Evolutionary conservation across 2,329 filamentous ascomycete genomes (phyloP).

Genomic region (Ophiostoma quercus): DNA sequence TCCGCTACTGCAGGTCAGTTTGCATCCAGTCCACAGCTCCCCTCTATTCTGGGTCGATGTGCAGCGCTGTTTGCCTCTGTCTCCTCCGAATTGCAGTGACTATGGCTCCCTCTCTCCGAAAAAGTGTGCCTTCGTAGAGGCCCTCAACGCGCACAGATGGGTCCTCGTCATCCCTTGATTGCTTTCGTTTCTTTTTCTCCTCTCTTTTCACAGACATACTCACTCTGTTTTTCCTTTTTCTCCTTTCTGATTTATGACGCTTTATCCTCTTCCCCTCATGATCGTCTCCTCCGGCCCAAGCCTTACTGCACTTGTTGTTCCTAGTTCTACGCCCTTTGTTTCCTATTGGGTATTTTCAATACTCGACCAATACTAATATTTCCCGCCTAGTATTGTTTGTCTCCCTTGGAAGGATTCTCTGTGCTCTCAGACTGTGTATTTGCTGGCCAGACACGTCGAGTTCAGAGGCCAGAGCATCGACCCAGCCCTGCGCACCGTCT

Average conservation of each 20-base stretch:
- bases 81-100: background rate
- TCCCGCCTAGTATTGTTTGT: background rate
- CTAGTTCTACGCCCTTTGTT: constrained; percentile 9
- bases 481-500: background rate
- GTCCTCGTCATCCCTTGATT: background rate
- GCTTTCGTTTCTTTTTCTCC: background rate
- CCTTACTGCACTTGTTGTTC: background rate
- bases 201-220: background rate
- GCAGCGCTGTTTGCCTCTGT: background rate
- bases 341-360: constrained; percentile 11
- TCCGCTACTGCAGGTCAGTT: constrained; percentile 6
- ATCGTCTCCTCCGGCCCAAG: background rate
- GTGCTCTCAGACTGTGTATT: background rate
- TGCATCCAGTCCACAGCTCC: background rate
- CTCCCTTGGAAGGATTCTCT: background rate
- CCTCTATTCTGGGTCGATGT: background rate
- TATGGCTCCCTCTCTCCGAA: background rate
- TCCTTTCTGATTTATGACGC: background rate
- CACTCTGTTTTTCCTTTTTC: background rate
- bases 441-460: background rate
- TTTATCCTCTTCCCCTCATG: constrained; percentile 8
- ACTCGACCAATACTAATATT: background rate
- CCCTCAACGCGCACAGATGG: background rate
- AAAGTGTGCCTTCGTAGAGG: background rate
- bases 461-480: background rate